Conservation (phyloP, 129 eudicot genomes). For the Cynara cardunculus region DNA sequence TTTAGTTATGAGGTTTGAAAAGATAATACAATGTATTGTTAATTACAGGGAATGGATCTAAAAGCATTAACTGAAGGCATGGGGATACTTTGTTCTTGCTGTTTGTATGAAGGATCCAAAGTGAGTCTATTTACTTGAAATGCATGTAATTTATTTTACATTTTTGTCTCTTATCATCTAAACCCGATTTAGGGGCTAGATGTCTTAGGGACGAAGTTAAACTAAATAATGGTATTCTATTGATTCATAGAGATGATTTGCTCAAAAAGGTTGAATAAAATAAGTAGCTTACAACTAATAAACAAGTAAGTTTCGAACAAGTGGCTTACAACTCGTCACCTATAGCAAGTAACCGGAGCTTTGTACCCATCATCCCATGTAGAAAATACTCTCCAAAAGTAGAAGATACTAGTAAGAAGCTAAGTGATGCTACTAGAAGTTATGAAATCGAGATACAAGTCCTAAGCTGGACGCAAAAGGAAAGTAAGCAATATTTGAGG, state of each 20-base stretch:
- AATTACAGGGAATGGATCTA: constrained; percentile 38
- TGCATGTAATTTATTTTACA: constrained; percentile 45
- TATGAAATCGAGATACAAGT: neutral
- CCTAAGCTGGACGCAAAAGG: neutral
- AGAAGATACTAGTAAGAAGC: neutral
- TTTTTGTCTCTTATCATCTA: neutral
- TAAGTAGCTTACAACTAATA: neutral
- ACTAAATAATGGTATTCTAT: neutral
- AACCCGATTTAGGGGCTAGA: neutral
- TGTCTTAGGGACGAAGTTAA: neutral
- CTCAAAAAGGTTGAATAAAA: neutral
- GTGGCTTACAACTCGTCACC: neutral
- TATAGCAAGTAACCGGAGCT: neutral
- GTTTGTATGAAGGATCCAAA: constrained; percentile 55
- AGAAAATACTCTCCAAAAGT: neutral
- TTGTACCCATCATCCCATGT: neutral
- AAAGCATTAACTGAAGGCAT: constrained; percentile 50
- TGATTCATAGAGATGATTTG: neutral
- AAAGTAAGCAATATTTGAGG: neutral
- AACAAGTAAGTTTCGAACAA: neutral
- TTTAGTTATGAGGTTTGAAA: neutral
- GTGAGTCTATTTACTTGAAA: constrained; percentile 31
- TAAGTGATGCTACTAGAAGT: neutral
- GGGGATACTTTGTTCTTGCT: constrained; percentile 64
- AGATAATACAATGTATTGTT: neutral